A percentile compares a stretch with the other conserved stretches of the same genome.
phyloP scores from a whole-genome alignment of 2,329 filamentous ascomycete genomes.

The Xylariaceae sp. region DNA sequence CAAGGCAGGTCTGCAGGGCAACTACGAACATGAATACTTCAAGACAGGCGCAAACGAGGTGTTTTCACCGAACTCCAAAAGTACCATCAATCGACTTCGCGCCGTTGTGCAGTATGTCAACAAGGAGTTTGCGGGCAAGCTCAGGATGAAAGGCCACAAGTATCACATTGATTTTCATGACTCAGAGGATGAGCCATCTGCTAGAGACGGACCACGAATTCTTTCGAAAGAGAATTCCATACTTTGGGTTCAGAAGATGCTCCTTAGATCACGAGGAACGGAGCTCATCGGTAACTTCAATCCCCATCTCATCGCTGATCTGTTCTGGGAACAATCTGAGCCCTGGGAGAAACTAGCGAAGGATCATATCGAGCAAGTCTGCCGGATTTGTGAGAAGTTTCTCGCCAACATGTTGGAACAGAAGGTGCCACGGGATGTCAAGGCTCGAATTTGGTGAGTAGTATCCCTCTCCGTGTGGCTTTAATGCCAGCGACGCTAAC shows the following conservation, averaged over 20 bases:
- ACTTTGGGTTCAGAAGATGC: conserved; percentile 4
- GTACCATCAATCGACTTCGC: conserved; percentile 28
- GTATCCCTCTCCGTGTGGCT: not conserved
- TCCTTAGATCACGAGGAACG: conserved; percentile 1
- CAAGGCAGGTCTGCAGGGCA: conserved; percentile 35
- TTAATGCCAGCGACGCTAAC: no score
- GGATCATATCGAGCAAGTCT: conserved; percentile 10
- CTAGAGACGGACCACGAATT: not conserved
- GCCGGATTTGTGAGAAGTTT: conserved; percentile 5
- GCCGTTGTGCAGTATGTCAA: conserved; percentile 37
- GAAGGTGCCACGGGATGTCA: conserved; percentile 5
- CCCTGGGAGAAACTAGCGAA: conserved; percentile 39
- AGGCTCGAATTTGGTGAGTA: conserved; percentile 4
- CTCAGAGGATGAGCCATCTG: no score
- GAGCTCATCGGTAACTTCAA: conserved; percentile 45
- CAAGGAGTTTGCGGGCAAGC: conserved; percentile 26
- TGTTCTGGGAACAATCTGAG: conserved; percentile 44
- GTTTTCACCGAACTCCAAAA: conserved; percentile 21
- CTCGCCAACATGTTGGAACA: not conserved
- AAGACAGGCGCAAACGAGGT: conserved; percentile 3
- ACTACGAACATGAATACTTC: conserved; percentile 38
- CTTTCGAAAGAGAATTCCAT: conserved; percentile 5
- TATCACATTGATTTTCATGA: conserved; percentile 25
- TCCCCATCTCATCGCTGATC: conserved; percentile 41
- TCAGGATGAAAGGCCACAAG: conserved; percentile 35